Conservation (phyloP, 108 stramenopile species). For the Cyclotella choctawhatcheeana region DNA sequence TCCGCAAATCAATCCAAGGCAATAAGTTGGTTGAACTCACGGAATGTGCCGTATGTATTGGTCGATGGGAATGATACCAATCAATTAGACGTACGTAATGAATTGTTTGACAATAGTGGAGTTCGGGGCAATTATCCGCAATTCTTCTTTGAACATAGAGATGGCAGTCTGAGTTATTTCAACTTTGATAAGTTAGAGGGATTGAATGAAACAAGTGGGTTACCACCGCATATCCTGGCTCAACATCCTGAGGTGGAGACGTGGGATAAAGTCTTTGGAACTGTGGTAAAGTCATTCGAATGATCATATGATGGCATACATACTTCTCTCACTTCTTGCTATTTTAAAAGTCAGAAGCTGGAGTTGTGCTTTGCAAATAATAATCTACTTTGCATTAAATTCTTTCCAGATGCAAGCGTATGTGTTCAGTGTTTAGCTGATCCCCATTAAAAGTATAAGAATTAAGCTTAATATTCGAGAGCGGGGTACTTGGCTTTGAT, state of each 20-base stretch:
- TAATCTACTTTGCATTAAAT: no score
- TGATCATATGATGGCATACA: slow-evolving; percentile 10
- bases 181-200: slow-evolving; percentile 59
- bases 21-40: slow-evolving; percentile 26
- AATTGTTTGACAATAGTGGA: slow-evolving; percentile 70
- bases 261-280: slow-evolving; percentile 67
- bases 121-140: slow-evolving; percentile 78
- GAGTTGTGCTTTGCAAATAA: no score
- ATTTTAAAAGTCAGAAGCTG: no score
- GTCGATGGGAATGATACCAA: slow-evolving; percentile 68
- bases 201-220: slow-evolving; percentile 64
- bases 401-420: no score
- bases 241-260: slow-evolving; percentile 59
- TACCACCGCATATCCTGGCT: slow-evolving; percentile 56
- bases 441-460: no score
- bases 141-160: slow-evolving; percentile 64
- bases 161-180: slow-evolving; percentile 51
- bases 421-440: no score
- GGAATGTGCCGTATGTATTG: slow-evolving; percentile 40
- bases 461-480: slow-evolving; percentile 48
- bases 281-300: slow-evolving; percentile 49
- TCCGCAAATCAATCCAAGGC: slow-evolving; percentile 44
- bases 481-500: slow-evolving; percentile 55
- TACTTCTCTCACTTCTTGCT: no score
- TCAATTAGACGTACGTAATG: slow-evolving; percentile 56